phyloP scores from a whole-genome alignment of 2,329 filamentous ascomycete genomes.

The Ophiocordyceps polyrhachis-furcata region DNA sequence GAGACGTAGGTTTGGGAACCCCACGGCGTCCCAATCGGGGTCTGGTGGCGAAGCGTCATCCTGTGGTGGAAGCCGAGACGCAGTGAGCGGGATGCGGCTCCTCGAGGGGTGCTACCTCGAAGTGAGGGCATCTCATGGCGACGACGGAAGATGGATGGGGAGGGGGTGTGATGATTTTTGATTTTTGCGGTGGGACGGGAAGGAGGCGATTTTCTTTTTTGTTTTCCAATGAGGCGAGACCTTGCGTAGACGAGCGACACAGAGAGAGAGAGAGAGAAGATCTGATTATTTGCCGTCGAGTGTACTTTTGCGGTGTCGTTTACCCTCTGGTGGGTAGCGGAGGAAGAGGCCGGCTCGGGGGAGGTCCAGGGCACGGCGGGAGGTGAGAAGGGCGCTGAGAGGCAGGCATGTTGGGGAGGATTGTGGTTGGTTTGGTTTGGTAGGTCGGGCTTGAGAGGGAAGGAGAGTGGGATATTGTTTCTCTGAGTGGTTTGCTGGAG shows the following conservation, averaged over 20 bases:
- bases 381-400: constrained; percentile 44
- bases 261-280: too few relatives aligned
- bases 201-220: too few relatives aligned
- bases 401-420: constrained; percentile 27
- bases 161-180: too few relatives aligned
- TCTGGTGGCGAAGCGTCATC: constrained; percentile 2
- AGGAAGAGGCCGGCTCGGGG: constrained; percentile 44
- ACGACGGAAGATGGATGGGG: not conserved
- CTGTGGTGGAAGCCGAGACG: constrained; percentile 1
- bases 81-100: constrained; percentile 1
- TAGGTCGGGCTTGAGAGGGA: not conserved
- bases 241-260: too few relatives aligned
- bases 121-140: not conserved
- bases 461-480: not conserved
- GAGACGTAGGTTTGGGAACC: constrained; percentile 4
- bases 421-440: not conserved
- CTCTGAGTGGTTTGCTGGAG: not conserved
- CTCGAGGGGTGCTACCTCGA: not conserved
- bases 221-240: too few relatives aligned
- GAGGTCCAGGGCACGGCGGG: constrained; percentile 47
- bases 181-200: too few relatives aligned
- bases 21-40: constrained; percentile 2
- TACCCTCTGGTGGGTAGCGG: constrained; percentile 44
- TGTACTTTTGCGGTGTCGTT: not conserved
- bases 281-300: too few relatives aligned